Conservation (phyloP, 768 basidiomycete genomes). For the Suillus sp. region DNA sequence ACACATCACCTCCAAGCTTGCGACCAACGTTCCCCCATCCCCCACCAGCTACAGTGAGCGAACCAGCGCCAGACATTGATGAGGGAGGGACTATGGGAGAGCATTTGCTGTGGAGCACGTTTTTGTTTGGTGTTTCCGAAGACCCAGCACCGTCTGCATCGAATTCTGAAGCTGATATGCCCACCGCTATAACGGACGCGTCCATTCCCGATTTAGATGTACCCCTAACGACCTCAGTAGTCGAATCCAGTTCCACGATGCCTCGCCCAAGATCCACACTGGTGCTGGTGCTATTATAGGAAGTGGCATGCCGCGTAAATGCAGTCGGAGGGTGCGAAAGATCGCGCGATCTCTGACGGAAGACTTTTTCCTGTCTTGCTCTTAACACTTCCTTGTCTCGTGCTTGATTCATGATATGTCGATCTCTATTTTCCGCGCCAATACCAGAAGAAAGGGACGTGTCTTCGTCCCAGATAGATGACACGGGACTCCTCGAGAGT, state of each 20-base stretch:
- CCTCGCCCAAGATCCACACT: constrained; percentile 3
- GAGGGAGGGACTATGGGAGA: constrained; percentile 35
- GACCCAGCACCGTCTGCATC: background rate
- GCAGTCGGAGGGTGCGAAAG: constrained; percentile 7
- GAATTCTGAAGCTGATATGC: background rate
- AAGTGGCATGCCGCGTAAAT: constrained; percentile 7
- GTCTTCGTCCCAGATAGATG: constrained; percentile 45
- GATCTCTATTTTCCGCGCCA: constrained; percentile 18
- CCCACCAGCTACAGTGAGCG: constrained; percentile 37
- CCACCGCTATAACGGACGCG: background rate
- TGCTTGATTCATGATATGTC: constrained; percentile 12
- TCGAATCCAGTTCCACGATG: background rate
- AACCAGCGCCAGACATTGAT: constrained; percentile 43
- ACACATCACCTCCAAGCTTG: constrained; percentile 61
- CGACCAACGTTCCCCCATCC: constrained; percentile 55
- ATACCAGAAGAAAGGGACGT: constrained; percentile 14
- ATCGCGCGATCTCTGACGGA: constrained; percentile 33
- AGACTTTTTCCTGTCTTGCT: constrained; percentile 17
- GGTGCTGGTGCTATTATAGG: constrained; percentile 1
- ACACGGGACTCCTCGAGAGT: constrained; percentile 48
- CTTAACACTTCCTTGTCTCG: constrained; percentile 28
- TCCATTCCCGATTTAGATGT: background rate
- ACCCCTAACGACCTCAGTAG: background rate
- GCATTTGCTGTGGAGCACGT: background rate
- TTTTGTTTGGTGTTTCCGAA: background rate